A percentile compares a stretch with the other conserved stretches of the same genome.
These are phyloP conservation scores for Kondoa malvinella DNA, from an alignment of 768 basidiomycete species.

Conservation along the genomic window DNA sequence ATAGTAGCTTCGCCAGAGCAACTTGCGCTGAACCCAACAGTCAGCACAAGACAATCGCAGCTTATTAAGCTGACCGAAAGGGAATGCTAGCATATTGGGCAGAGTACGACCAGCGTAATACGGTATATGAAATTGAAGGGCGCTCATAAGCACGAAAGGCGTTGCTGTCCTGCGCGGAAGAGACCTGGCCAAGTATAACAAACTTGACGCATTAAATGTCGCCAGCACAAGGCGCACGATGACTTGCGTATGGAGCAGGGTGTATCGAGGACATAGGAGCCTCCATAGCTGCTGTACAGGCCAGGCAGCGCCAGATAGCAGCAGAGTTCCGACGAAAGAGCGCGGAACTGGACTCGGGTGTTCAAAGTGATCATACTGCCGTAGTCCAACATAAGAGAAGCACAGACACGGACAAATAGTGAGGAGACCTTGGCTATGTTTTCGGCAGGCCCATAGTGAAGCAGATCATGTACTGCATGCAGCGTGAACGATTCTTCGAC, in stretches of 20 bases:
- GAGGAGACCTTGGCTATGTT: slow-evolving; percentile 31
- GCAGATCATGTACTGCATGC: slow-evolving; percentile 72
- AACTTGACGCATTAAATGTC: slow-evolving; percentile 44
- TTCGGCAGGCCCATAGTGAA: slow-evolving; percentile 49
- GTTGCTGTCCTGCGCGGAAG: slow-evolving; percentile 47
- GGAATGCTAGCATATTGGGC: slow-evolving; percentile 81
- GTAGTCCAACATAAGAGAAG: slow-evolving; percentile 8
- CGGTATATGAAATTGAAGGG: slow-evolving; percentile 73
- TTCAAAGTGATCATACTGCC: slow-evolving; percentile 70
- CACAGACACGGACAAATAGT: slow-evolving; percentile 34
- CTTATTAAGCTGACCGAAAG: slow-evolving; percentile 48
- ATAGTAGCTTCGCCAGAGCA: slow-evolving; percentile 13
- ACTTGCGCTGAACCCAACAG: slow-evolving; percentile 19
- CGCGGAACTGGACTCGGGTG: slow-evolving; percentile 82
- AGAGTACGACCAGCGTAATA: slow-evolving; percentile 89
- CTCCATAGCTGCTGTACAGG: slow-evolving; percentile 39
- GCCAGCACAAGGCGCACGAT: slow-evolving; percentile 62
- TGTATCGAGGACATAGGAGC: no score
- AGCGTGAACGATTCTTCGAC: slow-evolving; percentile 96
- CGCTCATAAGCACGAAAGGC: slow-evolving; percentile 51
- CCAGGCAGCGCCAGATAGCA: slow-evolving; percentile 45
- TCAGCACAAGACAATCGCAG: slow-evolving; percentile 11
- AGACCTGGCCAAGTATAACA: slow-evolving; percentile 50
- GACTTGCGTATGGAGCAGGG: no score
- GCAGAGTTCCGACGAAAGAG: slow-evolving; percentile 60